Evolutionary conservation across 208 protist species (phyloP).

Genomic region (Acanthamoeba healyi): DNA sequence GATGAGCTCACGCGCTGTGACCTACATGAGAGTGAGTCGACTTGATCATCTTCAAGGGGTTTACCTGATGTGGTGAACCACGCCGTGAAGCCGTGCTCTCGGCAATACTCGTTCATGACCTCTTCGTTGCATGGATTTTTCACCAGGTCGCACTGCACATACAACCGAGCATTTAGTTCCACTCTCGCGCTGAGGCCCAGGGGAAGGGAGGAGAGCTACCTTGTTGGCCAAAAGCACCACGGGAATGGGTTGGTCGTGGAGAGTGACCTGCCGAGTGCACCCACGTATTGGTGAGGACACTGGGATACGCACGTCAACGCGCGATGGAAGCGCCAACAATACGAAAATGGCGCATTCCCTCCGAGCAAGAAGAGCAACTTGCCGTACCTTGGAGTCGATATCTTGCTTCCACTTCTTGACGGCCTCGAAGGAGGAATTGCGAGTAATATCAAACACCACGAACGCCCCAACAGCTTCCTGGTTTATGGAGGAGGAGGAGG

Average conservation of each 20-base stretch:
- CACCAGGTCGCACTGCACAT: constrained; percentile 72
- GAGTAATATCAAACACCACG: constrained; percentile 90
- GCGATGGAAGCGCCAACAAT: too few relatives aligned
- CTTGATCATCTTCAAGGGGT: too few relatives aligned
- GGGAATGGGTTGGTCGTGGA: constrained; percentile 79
- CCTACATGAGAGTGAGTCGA: too few relatives aligned
- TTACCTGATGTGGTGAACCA: constrained; percentile 75
- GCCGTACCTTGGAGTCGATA: constrained; percentile 84
- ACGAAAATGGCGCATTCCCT: too few relatives aligned
- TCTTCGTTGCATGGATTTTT: constrained; percentile 34
- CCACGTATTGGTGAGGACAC: background rate
- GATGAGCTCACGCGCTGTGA: background rate
- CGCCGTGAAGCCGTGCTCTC: constrained; percentile 85
- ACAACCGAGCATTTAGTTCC: background rate
- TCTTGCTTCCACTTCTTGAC: constrained; percentile 90
- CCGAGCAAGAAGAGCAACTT: background rate
- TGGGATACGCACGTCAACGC: too few relatives aligned
- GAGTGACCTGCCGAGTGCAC: constrained; percentile 10
- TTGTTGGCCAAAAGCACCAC: constrained; percentile 88
- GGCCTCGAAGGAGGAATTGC: constrained; percentile 86
- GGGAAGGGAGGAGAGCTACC: background rate
- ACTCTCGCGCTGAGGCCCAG: background rate
- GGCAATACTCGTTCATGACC: constrained; percentile 85
- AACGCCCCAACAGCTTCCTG: constrained; percentile 91
- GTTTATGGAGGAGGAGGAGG: constrained; percentile 70